Evolutionary conservation across 805 yeast genomes (phyloP).

Genomic region (Myxozyma nipponensis): DNA sequence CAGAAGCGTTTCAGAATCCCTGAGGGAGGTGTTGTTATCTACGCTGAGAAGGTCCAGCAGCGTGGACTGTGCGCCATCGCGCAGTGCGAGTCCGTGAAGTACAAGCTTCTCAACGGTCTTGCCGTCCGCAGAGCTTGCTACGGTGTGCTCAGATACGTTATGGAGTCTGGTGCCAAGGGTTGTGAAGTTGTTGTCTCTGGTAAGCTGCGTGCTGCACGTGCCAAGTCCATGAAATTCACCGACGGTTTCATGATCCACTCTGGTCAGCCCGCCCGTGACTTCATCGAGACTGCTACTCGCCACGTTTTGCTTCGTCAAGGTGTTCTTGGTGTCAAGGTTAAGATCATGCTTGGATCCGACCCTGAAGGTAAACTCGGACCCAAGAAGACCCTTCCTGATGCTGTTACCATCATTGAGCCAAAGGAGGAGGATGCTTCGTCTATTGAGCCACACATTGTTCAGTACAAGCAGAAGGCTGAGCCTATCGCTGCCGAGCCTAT

Average conservation of each 20-base stretch:
- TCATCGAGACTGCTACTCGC: conserved; percentile 98
- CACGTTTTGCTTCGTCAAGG: conserved; percentile 99
- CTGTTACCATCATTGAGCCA: conserved; percentile 82
- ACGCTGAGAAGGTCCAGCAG: conserved; percentile 99
- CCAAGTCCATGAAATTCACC: conserved; percentile 99
- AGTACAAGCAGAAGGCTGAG: conserved; percentile 18
- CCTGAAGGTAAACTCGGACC: conserved; percentile 71
- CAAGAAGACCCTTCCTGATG: conserved; percentile 79
- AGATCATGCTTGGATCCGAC: conserved; percentile 99
- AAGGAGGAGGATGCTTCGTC: conserved; percentile 87
- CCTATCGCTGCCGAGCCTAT: conserved; percentile 11
- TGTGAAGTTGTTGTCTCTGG: conserved; percentile 99
- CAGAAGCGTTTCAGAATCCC: conserved; percentile 98
- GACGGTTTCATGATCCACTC: conserved; percentile 99
- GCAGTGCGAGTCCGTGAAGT: conserved; percentile 98
- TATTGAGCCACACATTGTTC: conserved; percentile 54
- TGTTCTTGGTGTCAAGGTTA: conserved; percentile 98
- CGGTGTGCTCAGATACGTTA: conserved; percentile 99
- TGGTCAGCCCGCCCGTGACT: conserved; percentile 99
- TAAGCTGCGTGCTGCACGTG: conserved; percentile 99
- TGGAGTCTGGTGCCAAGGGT: conserved; percentile 99
- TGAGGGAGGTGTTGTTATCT: conserved; percentile 88
- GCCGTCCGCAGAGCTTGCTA: conserved; percentile 99
- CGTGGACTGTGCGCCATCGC: conserved; percentile 99
- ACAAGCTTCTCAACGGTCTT: conserved; percentile 97